Conservation (phyloP, 805 yeast species). For the Myxozyma lipomycoides region DNA sequence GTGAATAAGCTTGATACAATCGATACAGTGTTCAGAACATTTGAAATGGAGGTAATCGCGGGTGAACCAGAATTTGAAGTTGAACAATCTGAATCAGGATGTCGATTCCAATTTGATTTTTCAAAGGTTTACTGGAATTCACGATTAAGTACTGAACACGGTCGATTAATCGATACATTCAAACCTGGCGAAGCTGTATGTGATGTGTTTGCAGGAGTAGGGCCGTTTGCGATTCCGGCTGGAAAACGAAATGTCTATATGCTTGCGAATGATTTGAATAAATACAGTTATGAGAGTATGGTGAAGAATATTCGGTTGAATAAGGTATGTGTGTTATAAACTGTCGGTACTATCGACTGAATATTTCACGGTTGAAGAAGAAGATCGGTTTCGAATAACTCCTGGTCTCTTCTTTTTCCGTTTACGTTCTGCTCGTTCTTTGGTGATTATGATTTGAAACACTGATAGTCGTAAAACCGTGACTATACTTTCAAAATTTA, state of each 20-base stretch:
- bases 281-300: slow-evolving; percentile 73
- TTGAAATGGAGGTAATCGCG: slow-evolving; percentile 89
- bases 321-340: slow-evolving; percentile 43
- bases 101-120: slow-evolving; percentile 83
- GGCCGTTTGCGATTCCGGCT: slow-evolving; percentile 96
- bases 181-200: slow-evolving; percentile 70
- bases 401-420: slow-evolving; percentile 18
- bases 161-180: slow-evolving; percentile 61
- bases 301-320: slow-evolving; percentile 59
- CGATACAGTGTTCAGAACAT: slow-evolving; percentile 84
- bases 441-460: slow-evolving; percentile 23
- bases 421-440: slow-evolving; percentile 26
- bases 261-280: slow-evolving; percentile 90
- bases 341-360: background rate
- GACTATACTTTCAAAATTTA: slow-evolving; percentile 17
- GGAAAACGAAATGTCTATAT: slow-evolving; percentile 78
- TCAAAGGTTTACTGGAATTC: slow-evolving; percentile 97
- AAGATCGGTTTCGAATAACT: slow-evolving; percentile 7
- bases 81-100: slow-evolving; percentile 70
- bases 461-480: slow-evolving; percentile 23
- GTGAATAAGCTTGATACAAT: slow-evolving; percentile 88
- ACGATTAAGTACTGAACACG: slow-evolving; percentile 89
- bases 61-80: slow-evolving; percentile 75
- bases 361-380: background rate
- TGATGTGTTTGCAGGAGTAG: slow-evolving; percentile 98